Evolutionary conservation across 805 yeast species (phyloP).

Genomic region (Nakazawaea populi): DNA sequence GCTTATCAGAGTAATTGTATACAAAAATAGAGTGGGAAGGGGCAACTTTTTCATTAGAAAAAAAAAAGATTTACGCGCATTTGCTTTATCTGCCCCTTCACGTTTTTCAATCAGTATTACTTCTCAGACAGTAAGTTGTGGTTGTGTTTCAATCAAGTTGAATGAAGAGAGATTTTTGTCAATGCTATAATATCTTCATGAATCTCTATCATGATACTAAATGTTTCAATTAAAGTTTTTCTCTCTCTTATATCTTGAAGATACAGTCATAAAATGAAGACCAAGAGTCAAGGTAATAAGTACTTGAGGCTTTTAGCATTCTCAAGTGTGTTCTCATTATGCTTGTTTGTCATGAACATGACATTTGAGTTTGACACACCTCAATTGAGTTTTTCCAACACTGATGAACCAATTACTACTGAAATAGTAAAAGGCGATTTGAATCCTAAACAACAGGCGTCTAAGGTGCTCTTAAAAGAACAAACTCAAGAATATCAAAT

Average conservation of each 20-base stretch:
- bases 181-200: too few relatives aligned
- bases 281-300: not conserved
- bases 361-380: not conserved
- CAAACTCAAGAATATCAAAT: slow-evolving; percentile 2
- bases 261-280: not conserved
- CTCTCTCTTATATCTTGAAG: too few relatives aligned
- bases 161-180: too few relatives aligned
- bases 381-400: not conserved
- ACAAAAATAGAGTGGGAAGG: not conserved
- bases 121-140: too few relatives aligned
- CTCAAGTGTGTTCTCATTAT: not conserved
- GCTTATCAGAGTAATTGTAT: too few relatives aligned
- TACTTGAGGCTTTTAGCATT: slow-evolving; percentile 2
- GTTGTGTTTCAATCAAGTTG: too few relatives aligned
- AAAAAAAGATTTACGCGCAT: too few relatives aligned
- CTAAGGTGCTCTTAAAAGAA: not conserved
- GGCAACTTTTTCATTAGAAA: not conserved
- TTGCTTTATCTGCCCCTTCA: not conserved
- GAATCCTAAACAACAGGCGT: not conserved
- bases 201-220: too few relatives aligned
- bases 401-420: not conserved
- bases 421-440: slow-evolving; percentile 1
- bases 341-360: not conserved
- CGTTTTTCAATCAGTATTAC: not conserved
- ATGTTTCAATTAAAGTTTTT: too few relatives aligned